Evolutionary conservation across 345 rosid genomes (phyloP), one percentile per base, ranked within the genome.

Genomic region (Passiflora organensis): DNA sequence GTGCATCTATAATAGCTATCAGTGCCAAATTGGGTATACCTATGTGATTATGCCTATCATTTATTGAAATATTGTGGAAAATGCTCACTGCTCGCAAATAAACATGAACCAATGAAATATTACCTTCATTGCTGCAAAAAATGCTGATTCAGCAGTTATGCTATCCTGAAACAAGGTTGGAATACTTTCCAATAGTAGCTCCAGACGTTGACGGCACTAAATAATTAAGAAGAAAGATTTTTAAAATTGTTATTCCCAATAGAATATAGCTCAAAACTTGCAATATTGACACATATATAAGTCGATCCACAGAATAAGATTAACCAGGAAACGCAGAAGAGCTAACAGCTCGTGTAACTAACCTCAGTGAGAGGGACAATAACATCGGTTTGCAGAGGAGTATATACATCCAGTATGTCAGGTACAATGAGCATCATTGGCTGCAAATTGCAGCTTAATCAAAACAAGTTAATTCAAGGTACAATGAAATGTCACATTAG

Each of bases 401-500:
- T 94, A 64, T 89, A 94, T 36, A 94, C 97, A 78, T 94, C 99
- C 82, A 86, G 83, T 49, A 94, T 69, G 68, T 94, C 99, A 22
- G 99, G 99, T 60, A 89, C 96, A 60, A 94, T 85, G 58, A 94
- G 90, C 99, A 94, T 94, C 82, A 89, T 51, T 38, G 97, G 99
- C 95, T 89, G 89, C 82, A 82, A 54, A 65, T 34, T 38, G 5
- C 51, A 16, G 32, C n/a, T n/a, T n/a, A n/a, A n/a, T n/a, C n/a
- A 49, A 60, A 48, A 41, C 37, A 48, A 55, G 39, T 48, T 37
- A 10, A n/a, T 41, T 42, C 24, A 49, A 34, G 34, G 51, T 11
- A 6, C 34, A 48, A 48, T 13, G 13, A 48, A 48, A 23, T 48
- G 51, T 20, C 13, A 28, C 24, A 28, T 16, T 23, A 16, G 32